phyloP scores from a whole-genome alignment of 768 basidiomycete genomes.

The Punctularia strigosozonata region DNA sequence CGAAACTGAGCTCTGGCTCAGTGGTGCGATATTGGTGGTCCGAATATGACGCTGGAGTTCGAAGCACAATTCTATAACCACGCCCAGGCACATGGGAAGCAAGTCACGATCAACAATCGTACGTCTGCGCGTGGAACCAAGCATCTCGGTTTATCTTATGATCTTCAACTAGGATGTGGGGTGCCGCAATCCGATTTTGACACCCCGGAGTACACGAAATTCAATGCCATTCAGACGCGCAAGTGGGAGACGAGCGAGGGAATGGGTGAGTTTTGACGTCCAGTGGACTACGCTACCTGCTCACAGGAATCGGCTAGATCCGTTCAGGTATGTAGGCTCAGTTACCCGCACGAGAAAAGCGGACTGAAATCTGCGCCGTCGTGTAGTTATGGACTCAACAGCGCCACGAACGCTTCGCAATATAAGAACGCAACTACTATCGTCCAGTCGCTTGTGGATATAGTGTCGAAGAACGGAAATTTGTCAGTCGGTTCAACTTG shows the following conservation, averaged over 20 bases:
- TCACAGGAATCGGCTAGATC: not conserved
- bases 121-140: constrained; percentile 7
- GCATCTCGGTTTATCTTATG: not conserved
- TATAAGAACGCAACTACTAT: constrained; percentile 41
- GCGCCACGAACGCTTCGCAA: constrained; percentile 25
- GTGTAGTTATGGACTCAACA: constrained; percentile 17
- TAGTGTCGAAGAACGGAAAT: constrained; percentile 54
- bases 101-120: constrained; percentile 37
- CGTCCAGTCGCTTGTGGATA: constrained; percentile 39
- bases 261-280: constrained; percentile 23
- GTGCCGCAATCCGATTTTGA: constrained; percentile 36
- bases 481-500: constrained; percentile 14
- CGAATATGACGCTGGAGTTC: constrained; percentile 32
- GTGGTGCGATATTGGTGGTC: constrained; percentile 20
- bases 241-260: constrained; percentile 52
- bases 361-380: not conserved
- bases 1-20: constrained; percentile 25
- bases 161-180: constrained; percentile 27
- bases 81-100: constrained; percentile 23
- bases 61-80: constrained; percentile 34
- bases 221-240: constrained; percentile 30
- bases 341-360: constrained; percentile 2
- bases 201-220: constrained; percentile 42
- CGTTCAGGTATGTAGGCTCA: constrained; percentile 4
- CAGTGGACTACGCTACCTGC: not conserved